Base-by-base conservation (phyloP, 805 yeast species). In the Myxozyma melibiosi region DNA sequence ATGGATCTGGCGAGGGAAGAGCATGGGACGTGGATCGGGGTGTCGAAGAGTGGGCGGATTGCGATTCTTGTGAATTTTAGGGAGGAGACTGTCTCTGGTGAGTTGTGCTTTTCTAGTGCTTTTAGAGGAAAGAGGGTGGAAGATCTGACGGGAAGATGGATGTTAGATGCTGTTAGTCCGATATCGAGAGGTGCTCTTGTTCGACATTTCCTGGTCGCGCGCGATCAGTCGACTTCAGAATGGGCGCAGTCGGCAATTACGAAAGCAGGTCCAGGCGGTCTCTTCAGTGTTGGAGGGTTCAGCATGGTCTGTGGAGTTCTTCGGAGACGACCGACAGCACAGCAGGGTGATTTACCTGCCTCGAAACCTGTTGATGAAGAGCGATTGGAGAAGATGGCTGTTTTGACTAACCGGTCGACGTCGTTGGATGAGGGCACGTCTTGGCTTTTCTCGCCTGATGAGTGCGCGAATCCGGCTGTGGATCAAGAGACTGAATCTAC, bases 1-100 rank as follows among this genome's bases (percentile, higher is more conserved):
- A 72, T 78, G 37, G 97, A 92, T 69, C 70, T 87, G 65, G 89
- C 85, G 0, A 71, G 90, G 34, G 72, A 76, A 1, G 90, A 84
- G 53, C 88, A 82, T 61, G 97, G 99, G 1, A 88, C 97, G 0
- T 94, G 99, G 99, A 81, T 89, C 1, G 97, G 96, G 0, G 78
- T 86, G 1, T 78, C 82, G 39, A 74, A 74, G 30, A 68, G 65
- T 2, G 89, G 89, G 0, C 77, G 78, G 57, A 56, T 91, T 1
- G 87, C 95, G 0, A 86, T 86, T 1, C 76, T 92, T 27, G 84
- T 94, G 16, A 92, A 92, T 68, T 84, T 81, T 68, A 73, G 88
- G 46, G 94, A 86, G 64, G 70, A 72, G 5, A 54, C 61, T 6
- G 66, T 60, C 50, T 68, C 61, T 46, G 43, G 57, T 59, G 38